Percentiles rank a stretch among this genome's conserved stretches.
phyloP scores from a whole-genome alignment of 2,329 filamentous ascomycete species.

The Hymenotorrendiella dingleyae region DNA sequence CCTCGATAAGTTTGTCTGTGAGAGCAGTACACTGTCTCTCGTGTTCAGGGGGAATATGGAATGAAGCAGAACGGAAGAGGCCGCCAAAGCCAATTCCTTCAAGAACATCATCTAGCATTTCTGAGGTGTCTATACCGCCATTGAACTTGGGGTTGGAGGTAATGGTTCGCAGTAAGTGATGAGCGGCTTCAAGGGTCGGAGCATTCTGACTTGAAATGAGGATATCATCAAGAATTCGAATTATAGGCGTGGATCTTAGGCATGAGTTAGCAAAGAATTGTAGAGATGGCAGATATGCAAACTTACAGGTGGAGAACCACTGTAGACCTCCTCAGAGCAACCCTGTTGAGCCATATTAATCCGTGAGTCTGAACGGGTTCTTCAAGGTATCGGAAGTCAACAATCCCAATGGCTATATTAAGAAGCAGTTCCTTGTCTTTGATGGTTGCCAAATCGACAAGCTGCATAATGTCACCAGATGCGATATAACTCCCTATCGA shows the following conservation, averaged over 20 bases:
- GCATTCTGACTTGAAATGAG: conserved; percentile 56
- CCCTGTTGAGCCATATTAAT: conserved; percentile 52
- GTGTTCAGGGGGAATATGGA: conserved; percentile 26
- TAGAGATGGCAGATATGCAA: neutral
- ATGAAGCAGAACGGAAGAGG: conserved; percentile 44
- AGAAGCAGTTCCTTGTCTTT: conserved; percentile 58
- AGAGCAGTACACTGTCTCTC: conserved; percentile 29
- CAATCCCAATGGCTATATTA: conserved; percentile 56
- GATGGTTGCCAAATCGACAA: conserved; percentile 41
- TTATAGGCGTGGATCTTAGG: conserved; percentile 51
- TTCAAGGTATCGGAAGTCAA: conserved; percentile 61
- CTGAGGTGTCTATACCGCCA: conserved; percentile 41
- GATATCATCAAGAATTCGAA: conserved; percentile 54
- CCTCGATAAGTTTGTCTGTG: conserved; percentile 28
- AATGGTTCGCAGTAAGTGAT: conserved; percentile 52
- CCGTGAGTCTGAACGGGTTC: conserved; percentile 55
- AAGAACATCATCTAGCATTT: conserved; percentile 46
- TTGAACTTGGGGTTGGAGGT: conserved; percentile 48
- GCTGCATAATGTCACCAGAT: conserved; percentile 33
- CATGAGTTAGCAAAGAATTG: conserved; percentile 11
- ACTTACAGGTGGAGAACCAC: conserved; percentile 56
- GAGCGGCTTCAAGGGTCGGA: conserved; percentile 53
- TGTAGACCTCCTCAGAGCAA: conserved; percentile 48
- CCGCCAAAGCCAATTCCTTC: conserved; percentile 58
- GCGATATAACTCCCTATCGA: conserved; percentile 38